Evolutionary conservation across 2,329 filamentous ascomycete species (phyloP), one percentile per base, ranked within the genome.

Genomic region (Xylaria sp.): DNA sequence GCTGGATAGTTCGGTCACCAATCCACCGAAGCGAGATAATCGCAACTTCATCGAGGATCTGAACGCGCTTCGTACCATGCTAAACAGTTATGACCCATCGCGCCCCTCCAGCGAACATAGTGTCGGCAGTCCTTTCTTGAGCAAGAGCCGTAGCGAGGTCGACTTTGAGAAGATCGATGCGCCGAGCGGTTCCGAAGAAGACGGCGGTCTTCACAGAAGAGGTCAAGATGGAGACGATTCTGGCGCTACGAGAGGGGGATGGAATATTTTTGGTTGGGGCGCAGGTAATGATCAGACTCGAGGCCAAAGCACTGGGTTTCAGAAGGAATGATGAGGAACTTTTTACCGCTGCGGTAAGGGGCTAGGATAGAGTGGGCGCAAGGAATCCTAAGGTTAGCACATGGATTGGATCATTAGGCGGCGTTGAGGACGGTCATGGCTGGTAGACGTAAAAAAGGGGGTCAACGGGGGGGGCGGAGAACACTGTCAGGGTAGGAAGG

Each of bases 81-180:
- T 71, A 1, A 71, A 73, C 55, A 69, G 68, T 47, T 71, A 74
- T 2, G 65, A 69, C 23, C 75, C 79, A 52, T 67, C 79, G 62
- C 75, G 80, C 55, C 77, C 76, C 35, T 72, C 77, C 61, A 78
- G 78, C 62, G 78, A 80, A n/a, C 73, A 79, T 52, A 80, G 78
- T 65, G 73, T 73, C 54, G 82, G 80, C 62, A 84, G 23, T 30
- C 23, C 23, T 30, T 30, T 79, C 2, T 76, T 96, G 68, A 88
- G 84, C 68, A 93, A 93, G 76, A 93, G 90, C 70, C 86, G 86
- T 64, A 95, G 90, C 72, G 92, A 96, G 71, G 84, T 83, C 18
- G 93, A 96, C 67, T 97, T 97, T 70, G 92, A 96, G 70, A 90
- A 91, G 72, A 90, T 95, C 66, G 89, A 94, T 63, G 85, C 87